These are phyloP conservation scores for Carex littledalei DNA, from an alignment of 176 grass and related monocot genomes.

Conservation along the genomic window DNA sequence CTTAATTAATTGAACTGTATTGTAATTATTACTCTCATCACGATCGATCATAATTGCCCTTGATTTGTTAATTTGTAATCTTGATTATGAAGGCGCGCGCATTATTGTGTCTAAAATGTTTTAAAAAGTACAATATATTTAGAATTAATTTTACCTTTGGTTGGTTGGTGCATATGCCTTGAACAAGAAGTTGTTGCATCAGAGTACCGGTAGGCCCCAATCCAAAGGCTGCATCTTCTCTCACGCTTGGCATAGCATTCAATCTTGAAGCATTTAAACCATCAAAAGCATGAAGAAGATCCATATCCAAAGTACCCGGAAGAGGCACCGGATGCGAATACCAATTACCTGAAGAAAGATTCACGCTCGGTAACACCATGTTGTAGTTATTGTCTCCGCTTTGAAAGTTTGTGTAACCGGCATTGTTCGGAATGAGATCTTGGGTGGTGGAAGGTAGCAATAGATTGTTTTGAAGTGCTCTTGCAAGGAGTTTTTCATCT, in stretches of 20 bases:
- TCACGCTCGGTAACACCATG: conserved; percentile 36
- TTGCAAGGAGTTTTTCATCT: conserved; percentile 26
- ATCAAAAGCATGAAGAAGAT: conserved; percentile 41
- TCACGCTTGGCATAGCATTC: conserved; percentile 27
- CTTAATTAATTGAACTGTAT: no score
- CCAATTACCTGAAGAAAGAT: conserved; percentile 24
- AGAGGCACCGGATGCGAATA: conserved; percentile 8
- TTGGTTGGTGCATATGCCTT: conserved; percentile 34
- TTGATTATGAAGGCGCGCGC: no score
- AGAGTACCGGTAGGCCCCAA: conserved; percentile 38
- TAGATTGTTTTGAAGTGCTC: conserved; percentile 21
- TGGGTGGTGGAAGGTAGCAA: neutral
- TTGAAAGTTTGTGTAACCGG: neutral
- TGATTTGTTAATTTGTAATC: no score
- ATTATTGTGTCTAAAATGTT: no score
- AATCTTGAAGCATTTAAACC: conserved; percentile 43
- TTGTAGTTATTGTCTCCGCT: neutral
- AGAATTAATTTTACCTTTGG: conserved; percentile 34
- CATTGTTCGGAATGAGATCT: neutral
- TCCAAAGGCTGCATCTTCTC: conserved; percentile 44
- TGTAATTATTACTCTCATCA: no score
- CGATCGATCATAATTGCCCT: no score
- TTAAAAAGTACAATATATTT: no score
- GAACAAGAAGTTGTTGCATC: conserved; percentile 35
- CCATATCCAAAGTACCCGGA: conserved; percentile 16